phyloP scores from a whole-genome alignment of 2,329 filamentous ascomycete species.

The Phyllosticta citriasiana region DNA sequence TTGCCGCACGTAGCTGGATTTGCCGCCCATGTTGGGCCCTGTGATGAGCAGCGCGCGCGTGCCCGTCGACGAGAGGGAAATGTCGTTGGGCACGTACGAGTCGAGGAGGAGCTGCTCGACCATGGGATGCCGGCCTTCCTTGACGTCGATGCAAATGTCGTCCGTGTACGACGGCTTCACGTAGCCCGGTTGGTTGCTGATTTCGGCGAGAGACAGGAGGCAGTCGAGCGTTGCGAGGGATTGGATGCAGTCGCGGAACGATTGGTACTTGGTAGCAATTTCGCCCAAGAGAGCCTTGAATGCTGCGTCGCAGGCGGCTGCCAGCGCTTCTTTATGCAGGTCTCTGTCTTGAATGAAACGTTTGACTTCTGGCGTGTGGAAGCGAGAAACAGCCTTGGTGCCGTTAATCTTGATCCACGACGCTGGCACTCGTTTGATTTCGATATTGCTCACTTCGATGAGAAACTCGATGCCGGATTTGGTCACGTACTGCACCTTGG shows the following conservation, averaged over 20 bases:
- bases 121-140: conserved; percentile 81
- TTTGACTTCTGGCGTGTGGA: conserved; percentile 87
- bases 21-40: conserved; percentile 97
- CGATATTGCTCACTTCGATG: conserved; percentile 77
- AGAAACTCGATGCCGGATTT: conserved; percentile 89
- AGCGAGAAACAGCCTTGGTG: conserved; percentile 83
- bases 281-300: conserved; percentile 62
- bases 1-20: conserved; percentile 92
- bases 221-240: conserved; percentile 83
- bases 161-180: conserved; percentile 61
- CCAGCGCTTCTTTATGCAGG: conserved; percentile 87
- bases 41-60: conserved; percentile 77
- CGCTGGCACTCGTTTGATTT: conserved; percentile 79
- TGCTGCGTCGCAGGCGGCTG: conserved; percentile 79
- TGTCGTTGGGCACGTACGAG: conserved; percentile 85
- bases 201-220: conserved; percentile 71
- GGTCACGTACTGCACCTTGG: conserved; percentile 65
- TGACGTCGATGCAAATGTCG: conserved; percentile 58
- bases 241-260: conserved; percentile 78
- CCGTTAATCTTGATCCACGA: conserved; percentile 89
- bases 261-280: conserved; percentile 77
- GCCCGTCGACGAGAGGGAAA: conserved; percentile 48
- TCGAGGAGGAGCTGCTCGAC: conserved; percentile 82
- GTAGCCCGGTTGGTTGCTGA: conserved; percentile 82
- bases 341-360: conserved; percentile 77